phyloP scores from a whole-genome alignment of 1,139 yeast species.

The Nadsonia commutata region DNA sequence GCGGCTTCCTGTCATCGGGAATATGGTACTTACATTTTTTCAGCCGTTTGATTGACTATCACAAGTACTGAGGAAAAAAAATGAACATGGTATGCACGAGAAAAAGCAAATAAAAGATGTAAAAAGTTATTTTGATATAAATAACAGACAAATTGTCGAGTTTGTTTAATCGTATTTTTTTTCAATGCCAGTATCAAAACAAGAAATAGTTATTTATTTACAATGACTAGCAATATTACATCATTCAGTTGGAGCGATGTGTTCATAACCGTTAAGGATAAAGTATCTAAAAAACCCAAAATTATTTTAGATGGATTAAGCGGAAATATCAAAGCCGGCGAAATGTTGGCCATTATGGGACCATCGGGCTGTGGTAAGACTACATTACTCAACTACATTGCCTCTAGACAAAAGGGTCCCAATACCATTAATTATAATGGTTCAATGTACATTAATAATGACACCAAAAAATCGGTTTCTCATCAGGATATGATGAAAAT shows the following conservation, averaged over 20 bases:
- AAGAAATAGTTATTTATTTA: too few relatives aligned
- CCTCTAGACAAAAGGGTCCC: conserved; percentile 77
- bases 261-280: background rate
- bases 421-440: conserved; percentile 32
- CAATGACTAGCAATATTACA: background rate
- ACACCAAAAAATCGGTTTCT: background rate
- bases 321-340: conserved; percentile 74
- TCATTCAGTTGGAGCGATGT: background rate
- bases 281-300: background rate
- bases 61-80: too few relatives aligned
- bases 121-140: too few relatives aligned
- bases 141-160: too few relatives aligned
- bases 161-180: too few relatives aligned
- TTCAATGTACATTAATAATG: background rate
- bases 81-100: too few relatives aligned
- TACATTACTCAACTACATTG: conserved; percentile 76
- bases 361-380: conserved; percentile 99
- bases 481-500: conserved; percentile 43
- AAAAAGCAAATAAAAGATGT: too few relatives aligned
- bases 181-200: too few relatives aligned
- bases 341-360: conserved; percentile 92
- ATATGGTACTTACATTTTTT: too few relatives aligned
- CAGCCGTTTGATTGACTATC: too few relatives aligned
- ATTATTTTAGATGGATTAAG: background rate
- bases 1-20: too few relatives aligned